These are phyloP conservation scores for Pseudohalonectria lignicola DNA, from an alignment of 2,329 filamentous ascomycete genomes.

Conservation along the genomic window DNA sequence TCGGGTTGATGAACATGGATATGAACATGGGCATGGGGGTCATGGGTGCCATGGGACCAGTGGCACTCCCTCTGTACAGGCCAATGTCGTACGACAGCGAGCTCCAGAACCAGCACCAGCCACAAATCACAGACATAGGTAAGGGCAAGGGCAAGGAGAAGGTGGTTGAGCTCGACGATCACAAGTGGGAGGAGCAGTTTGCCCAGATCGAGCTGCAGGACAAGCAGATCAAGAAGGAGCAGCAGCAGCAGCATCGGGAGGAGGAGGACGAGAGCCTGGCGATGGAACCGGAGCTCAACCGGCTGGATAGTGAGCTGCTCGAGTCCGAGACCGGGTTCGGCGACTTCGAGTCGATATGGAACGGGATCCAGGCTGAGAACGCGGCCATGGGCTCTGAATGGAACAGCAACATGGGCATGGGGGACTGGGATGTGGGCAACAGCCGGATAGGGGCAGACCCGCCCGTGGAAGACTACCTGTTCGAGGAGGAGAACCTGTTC, in stretches of 20 bases:
- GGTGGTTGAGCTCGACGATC: slow-evolving; percentile 86
- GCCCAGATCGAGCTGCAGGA: slow-evolving; percentile 69
- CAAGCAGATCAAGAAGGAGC: slow-evolving; percentile 29
- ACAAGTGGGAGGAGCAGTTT: slow-evolving; percentile 95
- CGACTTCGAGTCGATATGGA: slow-evolving; percentile 86
- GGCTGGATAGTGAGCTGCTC: slow-evolving; percentile 59
- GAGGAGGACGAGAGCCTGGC: slow-evolving; percentile 52
- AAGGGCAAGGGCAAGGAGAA: slow-evolving; percentile 75
- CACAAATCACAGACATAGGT: slow-evolving; percentile 20
- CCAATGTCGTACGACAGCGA: too few relatives aligned
- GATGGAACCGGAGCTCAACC: slow-evolving; percentile 78
- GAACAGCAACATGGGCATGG: slow-evolving; percentile 25
- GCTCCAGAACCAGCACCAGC: slow-evolving; percentile 33
- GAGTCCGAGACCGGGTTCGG: slow-evolving; percentile 66
- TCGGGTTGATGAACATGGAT: slow-evolving; percentile 31
- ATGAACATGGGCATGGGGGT: slow-evolving; percentile 29
- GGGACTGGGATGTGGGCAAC: slow-evolving; percentile 56
- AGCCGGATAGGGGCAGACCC: slow-evolving; percentile 57
- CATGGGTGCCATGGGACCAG: slow-evolving; percentile 37
- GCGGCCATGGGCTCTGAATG: slow-evolving; percentile 62
- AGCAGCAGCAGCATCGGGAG: slow-evolving; percentile 28
- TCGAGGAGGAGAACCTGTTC: slow-evolving; percentile 91
- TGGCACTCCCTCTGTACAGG: slow-evolving; percentile 31
- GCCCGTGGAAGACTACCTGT: slow-evolving; percentile 79
- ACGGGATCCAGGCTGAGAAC: slow-evolving; percentile 68